These are phyloP conservation scores for Verticillium isaacii DNA, from an alignment of 2,329 filamentous ascomycete genomes.

Conservation along the genomic window DNA sequence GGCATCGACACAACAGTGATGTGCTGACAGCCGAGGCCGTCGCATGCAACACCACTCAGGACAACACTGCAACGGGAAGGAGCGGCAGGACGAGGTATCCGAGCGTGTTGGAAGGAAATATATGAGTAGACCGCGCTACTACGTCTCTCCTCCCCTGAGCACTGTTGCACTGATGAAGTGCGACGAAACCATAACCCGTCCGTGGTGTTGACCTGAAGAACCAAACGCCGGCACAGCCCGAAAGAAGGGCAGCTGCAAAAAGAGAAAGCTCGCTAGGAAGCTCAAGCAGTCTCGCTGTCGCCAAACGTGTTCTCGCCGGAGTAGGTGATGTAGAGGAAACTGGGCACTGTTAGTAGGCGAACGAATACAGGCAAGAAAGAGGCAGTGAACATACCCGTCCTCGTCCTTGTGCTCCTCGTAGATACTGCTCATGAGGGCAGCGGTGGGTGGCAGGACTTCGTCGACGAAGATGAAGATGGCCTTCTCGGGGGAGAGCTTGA, in stretches of 20 bases:
- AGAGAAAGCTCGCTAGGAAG: neutral
- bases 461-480: conserved; percentile 99
- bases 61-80: neutral
- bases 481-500: conserved; percentile 99
- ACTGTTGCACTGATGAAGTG: neutral
- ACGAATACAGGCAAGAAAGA: neutral
- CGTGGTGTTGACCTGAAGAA: neutral
- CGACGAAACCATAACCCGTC: neutral
- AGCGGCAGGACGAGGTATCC: neutral
- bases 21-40: too few relatives aligned
- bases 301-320: conserved; percentile 99
- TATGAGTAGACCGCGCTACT: neutral
- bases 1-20: too few relatives aligned
- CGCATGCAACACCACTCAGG: neutral
- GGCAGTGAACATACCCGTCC: conserved; percentile 49
- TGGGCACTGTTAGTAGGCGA: conserved; percentile 23
- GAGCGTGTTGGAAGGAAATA: neutral
- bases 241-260: neutral
- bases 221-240: neutral
- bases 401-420: conserved; percentile 98
- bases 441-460: conserved; percentile 92
- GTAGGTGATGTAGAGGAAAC: conserved; percentile 98
- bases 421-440: conserved; percentile 98
- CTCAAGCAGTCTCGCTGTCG: conserved; percentile 34
- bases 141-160: neutral